Conservation (phyloP, 2,329 filamentous ascomycete genomes). For the Reticulascus tulasneorum region DNA sequence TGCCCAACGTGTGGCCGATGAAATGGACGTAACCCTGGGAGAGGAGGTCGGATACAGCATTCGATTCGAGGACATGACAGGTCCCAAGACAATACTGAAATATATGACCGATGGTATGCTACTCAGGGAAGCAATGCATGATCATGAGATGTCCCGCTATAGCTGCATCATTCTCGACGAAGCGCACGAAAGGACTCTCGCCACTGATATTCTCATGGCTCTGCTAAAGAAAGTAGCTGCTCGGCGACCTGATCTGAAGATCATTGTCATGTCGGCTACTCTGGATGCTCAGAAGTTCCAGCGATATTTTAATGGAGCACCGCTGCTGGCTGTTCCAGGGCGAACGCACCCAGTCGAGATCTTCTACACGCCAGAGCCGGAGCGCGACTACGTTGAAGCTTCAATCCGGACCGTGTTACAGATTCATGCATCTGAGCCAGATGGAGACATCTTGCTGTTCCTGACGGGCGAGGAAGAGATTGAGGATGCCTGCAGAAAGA, state of each 20-base stretch:
- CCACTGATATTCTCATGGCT: constrained; percentile 96
- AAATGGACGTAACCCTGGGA: constrained; percentile 89
- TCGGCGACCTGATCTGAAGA: constrained; percentile 85
- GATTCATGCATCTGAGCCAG: constrained; percentile 87
- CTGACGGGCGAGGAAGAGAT: constrained; percentile 98
- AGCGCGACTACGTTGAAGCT: constrained; percentile 94
- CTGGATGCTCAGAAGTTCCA: constrained; percentile 98
- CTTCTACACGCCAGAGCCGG: constrained; percentile 95
- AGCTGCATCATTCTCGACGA: constrained; percentile 98
- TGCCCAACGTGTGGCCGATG: constrained; percentile 93
- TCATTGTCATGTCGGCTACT: constrained; percentile 98
- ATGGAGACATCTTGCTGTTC: constrained; percentile 92
- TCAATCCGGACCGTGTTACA: constrained; percentile 92
- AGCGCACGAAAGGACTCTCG: constrained; percentile 94
- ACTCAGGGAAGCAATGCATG: constrained; percentile 92
- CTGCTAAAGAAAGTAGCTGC: constrained; percentile 84
- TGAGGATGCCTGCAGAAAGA: constrained; percentile 91
- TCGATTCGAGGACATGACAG: constrained; percentile 94
- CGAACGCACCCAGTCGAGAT: constrained; percentile 96
- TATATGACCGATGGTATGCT: constrained; percentile 99
- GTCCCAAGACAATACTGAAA: constrained; percentile 86
- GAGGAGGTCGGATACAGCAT: constrained; percentile 98
- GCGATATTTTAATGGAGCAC: constrained; percentile 92
- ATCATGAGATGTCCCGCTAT: constrained; percentile 86
- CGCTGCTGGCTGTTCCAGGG: constrained; percentile 88